Conservation (phyloP, 1,284 basidiomycete species). For the Xanthoconium separans region DNA sequence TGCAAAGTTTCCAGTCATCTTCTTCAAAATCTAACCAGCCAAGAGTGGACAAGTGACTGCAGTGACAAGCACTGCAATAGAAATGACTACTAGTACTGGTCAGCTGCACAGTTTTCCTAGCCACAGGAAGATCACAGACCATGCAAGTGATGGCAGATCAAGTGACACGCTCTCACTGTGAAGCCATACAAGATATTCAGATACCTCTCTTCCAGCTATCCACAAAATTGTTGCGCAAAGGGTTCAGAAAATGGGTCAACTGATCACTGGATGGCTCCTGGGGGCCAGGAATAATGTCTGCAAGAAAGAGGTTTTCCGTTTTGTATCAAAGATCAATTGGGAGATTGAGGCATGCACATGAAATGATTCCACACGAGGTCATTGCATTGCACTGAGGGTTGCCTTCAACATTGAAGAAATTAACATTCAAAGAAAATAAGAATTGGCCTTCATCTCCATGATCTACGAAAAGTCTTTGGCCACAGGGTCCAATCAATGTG, state of each 20-base stretch:
- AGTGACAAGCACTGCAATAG: too few species aligned
- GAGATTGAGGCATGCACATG: not conserved
- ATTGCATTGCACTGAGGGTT: not conserved
- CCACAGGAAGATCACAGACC: too few species aligned
- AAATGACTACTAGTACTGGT: too few species aligned
- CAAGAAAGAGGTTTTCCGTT: not conserved
- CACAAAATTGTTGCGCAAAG: not conserved
- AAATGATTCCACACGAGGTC: not conserved
- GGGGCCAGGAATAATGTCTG: not conserved
- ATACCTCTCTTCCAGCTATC: not conserved
- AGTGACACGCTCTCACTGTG: not conserved
- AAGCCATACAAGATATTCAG: not conserved
- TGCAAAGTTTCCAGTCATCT: too few species aligned
- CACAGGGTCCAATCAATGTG: not conserved
- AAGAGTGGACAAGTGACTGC: too few species aligned
- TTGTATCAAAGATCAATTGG: not conserved
- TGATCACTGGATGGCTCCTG: not conserved
- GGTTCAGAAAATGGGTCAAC: not conserved
- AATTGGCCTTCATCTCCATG: not conserved
- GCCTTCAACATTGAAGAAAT: not conserved
- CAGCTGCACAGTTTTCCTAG: too few species aligned
- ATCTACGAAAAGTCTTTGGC: not conserved
- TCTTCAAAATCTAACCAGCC: too few species aligned
- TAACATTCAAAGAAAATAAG: not conserved
- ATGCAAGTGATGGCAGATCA: too few species aligned